Conservation (phyloP, 768 basidiomycete species). For the Paxillus involutus region DNA sequence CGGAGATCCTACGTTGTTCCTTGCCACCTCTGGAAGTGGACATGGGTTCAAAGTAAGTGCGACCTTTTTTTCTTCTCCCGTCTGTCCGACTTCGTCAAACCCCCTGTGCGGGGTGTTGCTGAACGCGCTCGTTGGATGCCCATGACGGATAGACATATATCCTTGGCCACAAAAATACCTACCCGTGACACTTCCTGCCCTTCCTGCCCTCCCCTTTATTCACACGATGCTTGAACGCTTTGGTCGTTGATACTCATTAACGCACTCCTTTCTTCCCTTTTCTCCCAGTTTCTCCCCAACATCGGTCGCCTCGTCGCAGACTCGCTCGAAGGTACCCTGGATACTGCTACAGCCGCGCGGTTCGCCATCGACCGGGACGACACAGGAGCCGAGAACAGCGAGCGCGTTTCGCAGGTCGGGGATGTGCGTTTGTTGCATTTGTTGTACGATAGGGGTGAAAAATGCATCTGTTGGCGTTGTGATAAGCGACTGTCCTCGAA, state of each 20-base stretch:
- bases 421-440: too few species aligned
- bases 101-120: neutral
- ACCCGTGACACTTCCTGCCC: neutral
- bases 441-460: too few species aligned
- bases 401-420: slow-evolving; percentile 11
- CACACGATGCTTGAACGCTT: too few species aligned
- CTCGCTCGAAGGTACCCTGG: slow-evolving; percentile 63
- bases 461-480: too few species aligned
- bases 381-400: slow-evolving; percentile 16
- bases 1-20: slow-evolving; percentile 54
- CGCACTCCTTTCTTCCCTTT: neutral
- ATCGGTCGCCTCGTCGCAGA: slow-evolving; percentile 78
- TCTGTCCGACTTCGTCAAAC: too few species aligned
- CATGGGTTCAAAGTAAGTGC: slow-evolving; percentile 77
- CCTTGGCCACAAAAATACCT: neutral
- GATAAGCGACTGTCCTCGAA: too few species aligned
- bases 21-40: slow-evolving; percentile 89
- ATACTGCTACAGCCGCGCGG: slow-evolving; percentile 47
- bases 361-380: slow-evolving; percentile 61
- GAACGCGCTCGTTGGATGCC: neutral
- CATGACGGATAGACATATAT: too few species aligned
- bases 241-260: neutral
- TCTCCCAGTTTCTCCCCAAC: slow-evolving; percentile 76
- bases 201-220: slow-evolving; percentile 1
- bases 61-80: neutral